Percentiles rank a stretch among this genome's conserved stretches.
phyloP scores from a whole-genome alignment of 2,329 filamentous ascomycete genomes.

The Aspergillus luchuensis region DNA sequence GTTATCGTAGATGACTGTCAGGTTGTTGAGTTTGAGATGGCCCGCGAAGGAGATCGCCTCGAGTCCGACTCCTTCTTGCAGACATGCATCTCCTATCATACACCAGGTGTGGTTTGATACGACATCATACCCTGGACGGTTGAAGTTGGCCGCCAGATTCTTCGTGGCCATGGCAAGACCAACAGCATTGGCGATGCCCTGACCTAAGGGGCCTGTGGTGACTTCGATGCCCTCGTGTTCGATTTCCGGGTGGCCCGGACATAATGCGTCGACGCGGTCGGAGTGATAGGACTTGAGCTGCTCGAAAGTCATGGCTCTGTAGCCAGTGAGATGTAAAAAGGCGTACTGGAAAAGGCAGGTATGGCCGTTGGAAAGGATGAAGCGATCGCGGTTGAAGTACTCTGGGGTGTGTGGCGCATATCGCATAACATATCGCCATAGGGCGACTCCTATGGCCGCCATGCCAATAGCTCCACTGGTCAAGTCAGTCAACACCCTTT shows the following conservation, averaged over 20 bases:
- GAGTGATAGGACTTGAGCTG: conserved; percentile 39
- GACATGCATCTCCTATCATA: conserved; percentile 61
- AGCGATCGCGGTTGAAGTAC: conserved; percentile 49
- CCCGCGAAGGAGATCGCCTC: conserved; percentile 60
- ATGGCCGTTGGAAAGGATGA: conserved; percentile 49
- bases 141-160: conserved; percentile 58
- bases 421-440: conserved; percentile 49
- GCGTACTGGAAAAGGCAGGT: conserved; percentile 37
- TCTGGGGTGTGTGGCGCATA: conserved; percentile 43
- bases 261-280: conserved; percentile 31
- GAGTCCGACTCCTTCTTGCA: conserved; percentile 60
- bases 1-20: conserved; percentile 63
- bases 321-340: conserved; percentile 37
- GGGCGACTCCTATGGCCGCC: conserved; percentile 47
- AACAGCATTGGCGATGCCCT: conserved; percentile 63
- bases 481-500: neutral
- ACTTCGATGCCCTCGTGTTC: conserved; percentile 61
- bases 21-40: conserved; percentile 58
- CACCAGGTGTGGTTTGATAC: conserved; percentile 58
- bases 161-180: conserved; percentile 61
- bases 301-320: conserved; percentile 36
- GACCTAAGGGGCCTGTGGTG: conserved; percentile 61
- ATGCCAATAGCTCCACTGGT: conserved; percentile 50
- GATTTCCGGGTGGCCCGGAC: conserved; percentile 54
- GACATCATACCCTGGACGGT: conserved; percentile 52